Base-by-base conservation (phyloP, 345 rosid genomes). In the Eucalyptus dawsonii region DNA sequence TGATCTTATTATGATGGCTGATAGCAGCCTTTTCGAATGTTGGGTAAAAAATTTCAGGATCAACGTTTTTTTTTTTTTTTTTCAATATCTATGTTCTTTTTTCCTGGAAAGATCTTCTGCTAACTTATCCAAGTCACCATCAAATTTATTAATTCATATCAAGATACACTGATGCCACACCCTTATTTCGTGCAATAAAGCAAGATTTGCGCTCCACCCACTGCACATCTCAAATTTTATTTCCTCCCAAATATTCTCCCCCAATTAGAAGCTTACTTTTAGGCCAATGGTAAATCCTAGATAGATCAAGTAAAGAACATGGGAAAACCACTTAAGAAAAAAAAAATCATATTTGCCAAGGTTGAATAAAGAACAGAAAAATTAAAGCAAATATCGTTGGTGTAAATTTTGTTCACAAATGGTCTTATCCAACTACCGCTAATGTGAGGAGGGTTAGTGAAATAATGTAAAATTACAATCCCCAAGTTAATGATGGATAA, bases 171-270 rank as follows among this genome's bases (percentile, higher is more conserved):
- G 3, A 37, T 3, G 86, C 86, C 14, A 34, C 49, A 37, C 14
- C 44, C 49, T 50, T 50, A 50, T 50, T 15, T 40, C 4, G 53
- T 29, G 37, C 60, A 4, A 34, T 24, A 17, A 50, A 34, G 69
- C 88, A 69, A 34, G 88, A 86, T 89, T 86, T 90, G n/a, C 50
- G 88, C 83, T 92, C 91, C 93, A 92, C 93, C 90, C 93, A 90
- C 93, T 90, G 89, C 94, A 88, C 89, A 90, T 92, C 93, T 47
- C 27, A 11, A 88, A 90, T 90, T 89, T 92, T 91, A 91, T 92
- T 92, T 69, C 60, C 22, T 53, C 56, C 2, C 2, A 53, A 19
- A 1, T 7, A 53, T 53, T 53, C 56, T 3, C 9, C 56, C 87
- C 90, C 51, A 87, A 87, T 65, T n/a, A n/a, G n/a, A n/a, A n/a